phyloP scores from a whole-genome alignment of 805 yeast genomes.

The Metschnikowia lunata region DNA sequence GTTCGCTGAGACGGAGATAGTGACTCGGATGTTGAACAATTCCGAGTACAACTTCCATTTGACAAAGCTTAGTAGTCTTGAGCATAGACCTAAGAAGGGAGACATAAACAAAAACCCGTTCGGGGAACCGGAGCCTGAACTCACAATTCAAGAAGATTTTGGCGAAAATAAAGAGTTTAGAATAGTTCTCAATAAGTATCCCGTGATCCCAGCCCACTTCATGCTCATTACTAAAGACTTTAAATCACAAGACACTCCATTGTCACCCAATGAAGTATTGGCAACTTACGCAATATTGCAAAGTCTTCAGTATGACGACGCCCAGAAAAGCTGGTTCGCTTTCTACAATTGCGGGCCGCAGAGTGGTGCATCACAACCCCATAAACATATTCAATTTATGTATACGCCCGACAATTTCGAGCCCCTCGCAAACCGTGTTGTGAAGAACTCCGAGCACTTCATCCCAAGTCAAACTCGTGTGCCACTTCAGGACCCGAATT shows the following conservation, averaged over 20 bases:
- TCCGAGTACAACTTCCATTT: constrained; percentile 22
- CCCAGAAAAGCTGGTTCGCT: constrained; percentile 55
- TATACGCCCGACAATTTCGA: constrained; percentile 56
- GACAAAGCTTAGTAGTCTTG: constrained; percentile 31
- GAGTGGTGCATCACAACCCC: constrained; percentile 94
- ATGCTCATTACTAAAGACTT: constrained; percentile 73
- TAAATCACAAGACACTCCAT: constrained; percentile 65
- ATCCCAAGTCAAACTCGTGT: constrained; percentile 51
- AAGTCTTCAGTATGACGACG: constrained; percentile 38
- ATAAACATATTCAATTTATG: constrained; percentile 87
- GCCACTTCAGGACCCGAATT: constrained; percentile 56
- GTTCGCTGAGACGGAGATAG: constrained; percentile 23
- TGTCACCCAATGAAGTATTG: constrained; percentile 65
- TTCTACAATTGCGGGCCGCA: constrained; percentile 86
- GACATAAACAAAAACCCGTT: constrained; percentile 62
- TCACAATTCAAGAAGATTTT: constrained; percentile 54
- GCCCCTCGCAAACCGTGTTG: constrained; percentile 51
- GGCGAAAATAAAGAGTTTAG: constrained; percentile 49
- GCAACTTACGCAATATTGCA: constrained; percentile 54
- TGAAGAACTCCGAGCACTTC: constrained; percentile 44
- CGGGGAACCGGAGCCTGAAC: constrained; percentile 69
- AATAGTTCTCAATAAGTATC: constrained; percentile 80
- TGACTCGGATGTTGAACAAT: constrained; percentile 10
- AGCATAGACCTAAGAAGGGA: constrained; percentile 38
- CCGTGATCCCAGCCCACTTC: constrained; percentile 75